Percentiles rank a stretch among this genome's conserved stretches.
Evolutionary conservation across 805 yeast genomes (phyloP).

Genomic region (Cyberlindnera misumaiensis): DNA sequence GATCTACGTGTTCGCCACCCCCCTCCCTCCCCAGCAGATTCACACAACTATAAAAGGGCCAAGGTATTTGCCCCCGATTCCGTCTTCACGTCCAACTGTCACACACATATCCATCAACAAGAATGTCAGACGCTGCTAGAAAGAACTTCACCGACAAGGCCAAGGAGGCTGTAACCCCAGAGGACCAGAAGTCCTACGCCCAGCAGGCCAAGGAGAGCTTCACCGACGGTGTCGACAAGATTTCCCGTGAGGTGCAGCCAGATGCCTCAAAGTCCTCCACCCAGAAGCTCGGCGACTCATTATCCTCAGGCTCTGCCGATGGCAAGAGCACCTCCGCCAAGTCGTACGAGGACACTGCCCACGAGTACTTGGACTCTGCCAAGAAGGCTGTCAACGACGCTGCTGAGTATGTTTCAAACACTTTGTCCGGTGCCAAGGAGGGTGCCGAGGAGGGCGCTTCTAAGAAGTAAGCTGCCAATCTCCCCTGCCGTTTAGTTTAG

Average conservation of each 20-base stretch:
- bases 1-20: too few relatives aligned
- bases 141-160: slow-evolving; percentile 67
- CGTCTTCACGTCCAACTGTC: too few relatives aligned
- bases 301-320: slow-evolving; percentile 48
- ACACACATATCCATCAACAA: slow-evolving; percentile 2
- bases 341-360: slow-evolving; percentile 47
- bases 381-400: slow-evolving; percentile 42
- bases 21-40: too few relatives aligned
- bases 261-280: slow-evolving; percentile 59
- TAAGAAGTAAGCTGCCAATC: too few relatives aligned
- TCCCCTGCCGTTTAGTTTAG: too few relatives aligned
- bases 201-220: slow-evolving; percentile 67
- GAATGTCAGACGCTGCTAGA: slow-evolving; percentile 57
- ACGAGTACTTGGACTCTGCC: slow-evolving; percentile 51
- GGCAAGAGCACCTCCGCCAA: slow-evolving; percentile 29
- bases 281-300: slow-evolving; percentile 63
- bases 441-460: slow-evolving; percentile 23
- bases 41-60: too few relatives aligned
- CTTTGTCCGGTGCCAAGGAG: slow-evolving; percentile 51
- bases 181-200: slow-evolving; percentile 53
- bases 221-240: slow-evolving; percentile 61
- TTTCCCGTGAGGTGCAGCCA: slow-evolving; percentile 55
- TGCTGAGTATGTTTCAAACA: slow-evolving; percentile 39
- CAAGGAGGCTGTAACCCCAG: slow-evolving; percentile 63
- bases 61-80: too few relatives aligned